Base-by-base conservation (phyloP, 2,329 filamentous ascomycete species). In the Cladosporium sp. region DNA sequence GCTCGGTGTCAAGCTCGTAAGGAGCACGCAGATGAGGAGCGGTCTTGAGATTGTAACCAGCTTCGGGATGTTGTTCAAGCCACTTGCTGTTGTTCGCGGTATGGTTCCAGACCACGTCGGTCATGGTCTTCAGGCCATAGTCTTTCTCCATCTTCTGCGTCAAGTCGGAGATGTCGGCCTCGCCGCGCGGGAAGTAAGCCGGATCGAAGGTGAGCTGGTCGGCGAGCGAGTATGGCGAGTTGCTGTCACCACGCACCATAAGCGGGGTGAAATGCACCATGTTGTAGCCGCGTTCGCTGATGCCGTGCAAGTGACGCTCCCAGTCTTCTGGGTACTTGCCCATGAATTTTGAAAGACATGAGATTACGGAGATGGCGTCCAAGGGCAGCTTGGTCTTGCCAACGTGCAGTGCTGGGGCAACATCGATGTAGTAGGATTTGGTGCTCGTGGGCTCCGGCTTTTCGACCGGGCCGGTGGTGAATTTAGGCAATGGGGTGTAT, bases 251-350 rank as follows among this genome's bases (percentile, higher is more conserved):
- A 67, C 95, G 89, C 66, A 90, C 85, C 84, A 96, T 95, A 71
- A 99, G 83, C 11, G 95, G 95, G 1, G 95, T 97, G 78, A 99
- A 99, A 79, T 99, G 95, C 67, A 99, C 88, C 93, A 98, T 97
- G 81, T 99, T 99, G 84, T 99, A 99, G 55, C 93, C 93, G 68
- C 95, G 87, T 74, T 91, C 88, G 76, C 92, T 91, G 77, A 99
- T 97, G 32, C 95, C 93, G 65, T 86, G 85, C 66, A 99, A 82
- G 77, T 98, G 94, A 61, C 88, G 90, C 76, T 97, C 88, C 93
- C 94, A 99, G 74, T 97, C 92, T 18, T 84, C 84, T 0, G 94
- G 92, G 75, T 95, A 97, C 75, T 90, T 89, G 69, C 95, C 95
- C 92, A 99, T 96, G 81, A 97, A 97, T 80, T 99, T 99, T 76